Conservation (phyloP, 2,329 filamentous ascomycete genomes). For the Penicillium sp. region DNA sequence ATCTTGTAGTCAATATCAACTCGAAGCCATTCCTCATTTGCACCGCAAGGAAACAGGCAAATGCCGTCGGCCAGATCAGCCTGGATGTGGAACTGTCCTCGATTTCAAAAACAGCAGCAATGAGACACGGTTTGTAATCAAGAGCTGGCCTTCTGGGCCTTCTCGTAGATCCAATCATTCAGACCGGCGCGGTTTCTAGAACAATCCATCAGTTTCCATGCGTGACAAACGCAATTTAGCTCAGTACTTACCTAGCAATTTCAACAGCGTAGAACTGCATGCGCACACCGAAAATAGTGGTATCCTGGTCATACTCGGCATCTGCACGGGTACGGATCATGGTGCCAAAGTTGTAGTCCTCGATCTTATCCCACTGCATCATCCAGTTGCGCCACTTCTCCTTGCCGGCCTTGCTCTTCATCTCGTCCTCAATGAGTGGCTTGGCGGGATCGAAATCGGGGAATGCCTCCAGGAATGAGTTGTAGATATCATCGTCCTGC, state of each 20-base stretch:
- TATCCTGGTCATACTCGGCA: slow-evolving; percentile 80
- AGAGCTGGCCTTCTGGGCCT: slow-evolving; percentile 52
- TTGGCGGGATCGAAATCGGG: slow-evolving; percentile 84
- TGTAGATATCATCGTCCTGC: slow-evolving; percentile 90
- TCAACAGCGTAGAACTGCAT: slow-evolving; percentile 85
- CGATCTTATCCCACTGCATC: slow-evolving; percentile 87
- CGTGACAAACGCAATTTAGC: neutral
- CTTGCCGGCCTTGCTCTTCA: slow-evolving; percentile 98
- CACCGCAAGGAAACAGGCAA: slow-evolving; percentile 3
- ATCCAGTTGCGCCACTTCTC: slow-evolving; percentile 93
- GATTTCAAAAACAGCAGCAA: slow-evolving; percentile 10
- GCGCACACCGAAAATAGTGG: slow-evolving; percentile 84
- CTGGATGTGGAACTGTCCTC: slow-evolving; percentile 16
- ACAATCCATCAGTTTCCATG: slow-evolving; percentile 10
- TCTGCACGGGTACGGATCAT: slow-evolving; percentile 78
- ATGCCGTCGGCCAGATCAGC: slow-evolving; percentile 20
- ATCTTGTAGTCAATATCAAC: neutral
- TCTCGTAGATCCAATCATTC: slow-evolving; percentile 97
- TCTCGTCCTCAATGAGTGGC: slow-evolving; percentile 83
- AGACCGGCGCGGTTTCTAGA: slow-evolving; percentile 75
- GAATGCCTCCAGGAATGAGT: slow-evolving; percentile 82
- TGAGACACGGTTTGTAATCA: slow-evolving; percentile 11
- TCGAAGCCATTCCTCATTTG: slow-evolving; percentile 3
- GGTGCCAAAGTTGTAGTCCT: slow-evolving; percentile 97
- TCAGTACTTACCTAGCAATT: slow-evolving; percentile 59